Evolutionary conservation across 345 rosid species (phyloP).

Genomic region (Sapria himalayana): DNA sequence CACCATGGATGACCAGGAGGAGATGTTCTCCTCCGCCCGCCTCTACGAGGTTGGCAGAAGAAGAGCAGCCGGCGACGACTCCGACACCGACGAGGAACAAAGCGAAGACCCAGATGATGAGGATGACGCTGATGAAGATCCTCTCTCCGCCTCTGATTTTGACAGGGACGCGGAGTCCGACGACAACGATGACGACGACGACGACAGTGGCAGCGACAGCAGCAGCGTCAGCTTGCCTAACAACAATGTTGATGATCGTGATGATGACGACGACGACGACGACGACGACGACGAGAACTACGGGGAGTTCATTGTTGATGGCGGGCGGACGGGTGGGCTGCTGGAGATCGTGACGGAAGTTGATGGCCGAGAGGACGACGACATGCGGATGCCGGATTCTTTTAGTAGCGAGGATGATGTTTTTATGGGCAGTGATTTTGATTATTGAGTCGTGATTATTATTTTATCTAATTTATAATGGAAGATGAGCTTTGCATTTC

Average conservation of each 20-base stretch:
- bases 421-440: slow-evolving; percentile 20
- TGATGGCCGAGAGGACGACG: slow-evolving; percentile 44
- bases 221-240: slow-evolving; percentile 43
- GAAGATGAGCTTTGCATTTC: no score
- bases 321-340: slow-evolving; percentile 38
- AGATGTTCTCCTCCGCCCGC: slow-evolving; percentile 78
- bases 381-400: slow-evolving; percentile 43
- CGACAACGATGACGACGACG: slow-evolving; percentile 42
- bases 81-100: slow-evolving; percentile 93
- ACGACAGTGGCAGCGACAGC: slow-evolving; percentile 34
- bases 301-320: no score
- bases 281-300: slow-evolving; percentile 31
- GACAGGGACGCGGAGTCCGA: slow-evolving; percentile 71
- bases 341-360: slow-evolving; percentile 43
- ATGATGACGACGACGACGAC: slow-evolving; percentile 32
- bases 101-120: slow-evolving; percentile 87
- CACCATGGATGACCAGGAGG: slow-evolving; percentile 92
- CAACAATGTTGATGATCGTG: slow-evolving; percentile 36
- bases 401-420: slow-evolving; percentile 66
- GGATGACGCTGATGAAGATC: slow-evolving; percentile 50
- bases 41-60: slow-evolving; percentile 84
- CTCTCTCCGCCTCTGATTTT: slow-evolving; percentile 33
- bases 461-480: no score
- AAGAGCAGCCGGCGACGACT: slow-evolving; percentile 86
- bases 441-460: slow-evolving; percentile 13